Evolutionary conservation across 2,329 filamentous ascomycete genomes (phyloP), one percentile per base, ranked within the genome.

Genomic region (Aureobasidium sp.): DNA sequence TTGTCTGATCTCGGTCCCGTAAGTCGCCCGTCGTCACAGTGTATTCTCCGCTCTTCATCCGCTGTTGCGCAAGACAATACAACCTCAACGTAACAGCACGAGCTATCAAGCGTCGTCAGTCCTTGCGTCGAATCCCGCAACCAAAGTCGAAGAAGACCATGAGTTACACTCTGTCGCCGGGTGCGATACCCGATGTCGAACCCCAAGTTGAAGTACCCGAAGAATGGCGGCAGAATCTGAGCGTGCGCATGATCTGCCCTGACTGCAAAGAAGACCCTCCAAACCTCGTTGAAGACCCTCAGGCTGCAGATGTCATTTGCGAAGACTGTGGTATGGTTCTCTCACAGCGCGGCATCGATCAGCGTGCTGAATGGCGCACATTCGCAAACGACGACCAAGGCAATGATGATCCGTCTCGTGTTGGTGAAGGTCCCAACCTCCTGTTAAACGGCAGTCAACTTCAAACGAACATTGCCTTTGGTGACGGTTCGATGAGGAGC

Each of bases 381-480:
- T 98, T 98, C 73, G 90, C 90, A 66, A 97, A 97, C 68, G 93
- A 98, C 66, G 94, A 98, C 68, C 89, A 95, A 69, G 89, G 88
- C 64, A 90, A 88, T 65, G 94, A 97, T 63, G 93, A 98, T 61
- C 93, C 94, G 4, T 96, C 90, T 55, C 93, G 93, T 89, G 91
- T 98, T 60, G 93, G 93, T 74, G 93, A 97, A 62, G 88, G 86
- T 5, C 85, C 86, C 56, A 96, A 97, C 66, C 85, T 88, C 51
- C 83, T 98, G 38, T 79, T 95, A 55, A 90, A 95, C 64, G 90
- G 90, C 54, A 86, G 89, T 59, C 90, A 95, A 71, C 83, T 96
- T 40, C 83, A 90, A 65, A 96, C 90, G 5, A 84, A 79, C 59
- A 95, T 97, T 60, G 88, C 88, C 44, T 94, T 88, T 66, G 86